Evolutionary conservation across 2,329 filamentous ascomycete species (phyloP).

Genomic region (Pseudogymnoascus sp.): DNA sequence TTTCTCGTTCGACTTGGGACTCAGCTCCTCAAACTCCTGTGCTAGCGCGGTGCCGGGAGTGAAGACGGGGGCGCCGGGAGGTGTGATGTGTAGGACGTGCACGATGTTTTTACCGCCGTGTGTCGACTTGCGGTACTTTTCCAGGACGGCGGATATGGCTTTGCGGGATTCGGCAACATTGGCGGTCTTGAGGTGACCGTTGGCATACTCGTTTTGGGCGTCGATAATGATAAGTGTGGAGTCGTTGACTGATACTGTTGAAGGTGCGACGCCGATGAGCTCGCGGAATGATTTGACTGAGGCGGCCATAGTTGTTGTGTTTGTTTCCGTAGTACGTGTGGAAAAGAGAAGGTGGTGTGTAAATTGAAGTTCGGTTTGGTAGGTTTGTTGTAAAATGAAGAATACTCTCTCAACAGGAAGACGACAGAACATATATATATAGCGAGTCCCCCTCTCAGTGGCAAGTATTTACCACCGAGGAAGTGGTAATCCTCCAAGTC

Average conservation of each 20-base stretch:
- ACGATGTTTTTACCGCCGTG: conserved; percentile 33
- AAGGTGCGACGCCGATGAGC: conserved; percentile 42
- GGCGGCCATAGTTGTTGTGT: not conserved
- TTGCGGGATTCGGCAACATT: conserved; percentile 45
- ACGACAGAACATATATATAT: not conserved
- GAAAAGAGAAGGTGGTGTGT: not conserved
- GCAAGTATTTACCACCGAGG: not conserved
- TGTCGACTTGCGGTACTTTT: conserved; percentile 46
- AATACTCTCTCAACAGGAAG: not conserved
- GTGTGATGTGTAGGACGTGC: conserved; percentile 49
- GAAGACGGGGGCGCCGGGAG: conserved; percentile 56
- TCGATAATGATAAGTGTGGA: conserved; percentile 59
- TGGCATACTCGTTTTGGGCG: conserved; percentile 56
- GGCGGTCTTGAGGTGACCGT: conserved; percentile 44
- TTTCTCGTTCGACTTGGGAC: conserved; percentile 43
- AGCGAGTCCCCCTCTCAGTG: not conserved
- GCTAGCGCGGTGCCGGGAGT: conserved; percentile 52
- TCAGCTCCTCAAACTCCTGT: conserved; percentile 51
- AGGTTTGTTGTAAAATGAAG: not conserved
- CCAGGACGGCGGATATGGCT: conserved; percentile 47
- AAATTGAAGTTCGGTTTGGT: not conserved
- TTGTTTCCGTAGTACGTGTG: not conserved
- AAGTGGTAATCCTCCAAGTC: not conserved
- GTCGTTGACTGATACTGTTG: conserved; percentile 47
- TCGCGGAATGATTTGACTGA: conserved; percentile 22